A percentile compares a stretch with the other conserved stretches of the same genome.
phyloP scores from a whole-genome alignment of 768 basidiomycete species.

The Kondoa malvinella region DNA sequence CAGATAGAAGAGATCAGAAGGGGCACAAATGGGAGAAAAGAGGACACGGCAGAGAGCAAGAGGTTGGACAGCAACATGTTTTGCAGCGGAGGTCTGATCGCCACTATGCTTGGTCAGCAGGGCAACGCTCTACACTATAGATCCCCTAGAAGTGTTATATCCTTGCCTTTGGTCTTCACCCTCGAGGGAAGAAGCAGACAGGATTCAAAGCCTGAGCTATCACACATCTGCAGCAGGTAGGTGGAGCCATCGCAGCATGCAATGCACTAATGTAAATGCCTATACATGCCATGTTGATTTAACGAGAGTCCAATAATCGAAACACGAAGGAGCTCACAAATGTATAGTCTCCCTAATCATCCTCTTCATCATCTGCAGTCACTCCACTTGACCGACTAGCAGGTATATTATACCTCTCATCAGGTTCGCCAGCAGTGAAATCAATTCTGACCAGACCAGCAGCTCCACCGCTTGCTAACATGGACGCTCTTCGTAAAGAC shows the following conservation, averaged over 20 bases:
- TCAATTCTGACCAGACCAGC: constrained; percentile 78
- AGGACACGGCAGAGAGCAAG: background rate
- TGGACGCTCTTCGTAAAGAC: constrained; percentile 38
- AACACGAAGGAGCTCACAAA: background rate
- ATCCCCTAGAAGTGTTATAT: too few species aligned
- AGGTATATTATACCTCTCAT: background rate
- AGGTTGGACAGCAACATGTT: too few species aligned
- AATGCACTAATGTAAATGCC: too few species aligned
- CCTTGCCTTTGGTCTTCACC: too few species aligned
- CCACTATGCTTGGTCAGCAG: background rate
- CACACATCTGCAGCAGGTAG: too few species aligned
- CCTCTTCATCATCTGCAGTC: background rate
- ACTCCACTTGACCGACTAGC: background rate
- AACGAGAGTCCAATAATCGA: background rate
- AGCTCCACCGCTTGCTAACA: constrained; percentile 64
- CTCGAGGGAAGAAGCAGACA: too few species aligned
- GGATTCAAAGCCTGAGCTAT: too few species aligned
- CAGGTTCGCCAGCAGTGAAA: constrained; percentile 23
- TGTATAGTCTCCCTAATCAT: background rate
- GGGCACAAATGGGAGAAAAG: background rate
- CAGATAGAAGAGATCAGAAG: background rate
- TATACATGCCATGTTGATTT: background rate
- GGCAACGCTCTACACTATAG: too few species aligned
- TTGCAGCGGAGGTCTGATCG: too few species aligned
- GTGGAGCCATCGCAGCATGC: too few species aligned